phyloP scores from a whole-genome alignment of 2,329 filamentous ascomycete genomes.

The Pseudogymnoascus sp. region DNA sequence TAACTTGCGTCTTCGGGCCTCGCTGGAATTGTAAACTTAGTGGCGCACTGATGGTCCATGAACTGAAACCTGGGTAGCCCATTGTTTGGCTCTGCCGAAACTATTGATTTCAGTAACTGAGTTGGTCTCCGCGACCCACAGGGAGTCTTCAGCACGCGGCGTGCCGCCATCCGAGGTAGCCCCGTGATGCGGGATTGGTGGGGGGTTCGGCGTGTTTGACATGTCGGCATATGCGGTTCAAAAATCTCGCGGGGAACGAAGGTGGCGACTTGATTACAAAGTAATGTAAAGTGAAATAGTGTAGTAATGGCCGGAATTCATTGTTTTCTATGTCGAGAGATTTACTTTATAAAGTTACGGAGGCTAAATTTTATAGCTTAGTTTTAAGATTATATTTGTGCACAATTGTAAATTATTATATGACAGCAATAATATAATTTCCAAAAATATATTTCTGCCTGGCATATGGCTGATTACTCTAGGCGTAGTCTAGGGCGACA shows the following conservation, averaged over 20 bases:
- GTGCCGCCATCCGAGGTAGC: not conserved
- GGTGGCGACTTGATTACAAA: not conserved
- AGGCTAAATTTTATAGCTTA: not conserved
- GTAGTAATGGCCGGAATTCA: not conserved
- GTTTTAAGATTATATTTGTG: not conserved
- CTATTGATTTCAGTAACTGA: not conserved
- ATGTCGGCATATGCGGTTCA: not conserved
- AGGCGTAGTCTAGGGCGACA: conserved; percentile 31
- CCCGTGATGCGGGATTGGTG: not conserved
- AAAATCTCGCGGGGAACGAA: not conserved
- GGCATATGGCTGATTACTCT: not conserved
- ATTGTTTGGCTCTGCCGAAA: not conserved
- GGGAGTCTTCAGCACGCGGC: not conserved
- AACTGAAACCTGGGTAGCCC: not conserved
- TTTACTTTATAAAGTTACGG: not conserved
- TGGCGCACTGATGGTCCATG: not conserved
- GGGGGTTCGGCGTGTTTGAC: conserved; percentile 1
- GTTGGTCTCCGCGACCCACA: not conserved
- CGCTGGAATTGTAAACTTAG: not conserved
- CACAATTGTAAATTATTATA: not conserved
- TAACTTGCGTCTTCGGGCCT: not conserved
- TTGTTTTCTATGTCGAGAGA: not conserved
- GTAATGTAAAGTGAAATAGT: not conserved
- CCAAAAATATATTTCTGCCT: not conserved
- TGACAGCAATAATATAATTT: not conserved